Base-by-base conservation (phyloP, 768 basidiomycete species). In the Rhizopogon vulgaris region DNA sequence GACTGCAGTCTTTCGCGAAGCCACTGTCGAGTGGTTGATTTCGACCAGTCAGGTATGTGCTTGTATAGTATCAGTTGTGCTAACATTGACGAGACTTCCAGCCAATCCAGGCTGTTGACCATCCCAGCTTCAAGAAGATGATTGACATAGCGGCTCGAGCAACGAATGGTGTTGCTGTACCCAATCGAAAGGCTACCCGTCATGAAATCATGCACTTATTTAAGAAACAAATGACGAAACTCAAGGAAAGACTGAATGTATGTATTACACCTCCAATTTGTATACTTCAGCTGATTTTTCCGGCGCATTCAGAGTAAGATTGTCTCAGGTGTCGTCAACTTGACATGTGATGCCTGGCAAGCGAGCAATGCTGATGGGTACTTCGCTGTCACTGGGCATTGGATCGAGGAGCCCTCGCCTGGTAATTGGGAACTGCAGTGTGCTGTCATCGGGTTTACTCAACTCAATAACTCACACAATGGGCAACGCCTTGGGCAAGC, bases 21-120 rank as follows among this genome's bases (percentile, higher is more conserved):
- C n/a, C n/a, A n/a, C n/a, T n/a, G n/a, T n/a, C n/a, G 60, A 73
- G 47, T 75, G 73, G 73, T 55, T 75, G 11, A 56, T 69, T 15
- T 57, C 58, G 10, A 73, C 72, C 11, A 64, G 73, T 53, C 71
- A 74, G 67, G 72, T 72, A 52, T n/a, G 59, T 48, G n/a, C n/a
- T 15, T 49, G 34, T 36, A 37, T 34, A 30, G 15, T 52, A 12
- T 42, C 18, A 47, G 10, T 38, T 37, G 9, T n/a, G n/a, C 46
- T 36, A 1, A 54, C 45, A 18, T 48, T n/a, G n/a, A n/a, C n/a
- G n/a, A n/a, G n/a, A 46, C 15, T 30, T 15, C 30, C 52, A 67
- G 60, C 73, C 71, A 0, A 50, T 73, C 25, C 38, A 56, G 30
- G 70, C 71, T 0, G 56, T 75, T 7, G 60, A 73, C 25, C 70